These are phyloP conservation scores for Verticillium tricorpus DNA, from an alignment of 2,329 filamentous ascomycete species.

Conservation along the genomic window DNA sequence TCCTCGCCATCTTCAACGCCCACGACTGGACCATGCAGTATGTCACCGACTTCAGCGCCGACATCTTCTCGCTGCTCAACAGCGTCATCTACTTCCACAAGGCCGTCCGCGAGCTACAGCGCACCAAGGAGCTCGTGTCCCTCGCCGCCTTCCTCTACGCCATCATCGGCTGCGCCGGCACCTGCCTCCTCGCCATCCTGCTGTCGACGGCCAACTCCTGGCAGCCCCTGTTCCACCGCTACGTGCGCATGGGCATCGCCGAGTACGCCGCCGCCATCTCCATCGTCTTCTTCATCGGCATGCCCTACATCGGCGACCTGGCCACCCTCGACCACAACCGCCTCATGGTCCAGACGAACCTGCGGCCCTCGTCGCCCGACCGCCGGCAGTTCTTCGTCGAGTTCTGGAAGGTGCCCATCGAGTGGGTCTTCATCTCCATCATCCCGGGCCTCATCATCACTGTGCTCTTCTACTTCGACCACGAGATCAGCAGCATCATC, in stretches of 20 bases:
- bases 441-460: conserved; percentile 61
- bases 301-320: conserved; percentile 58
- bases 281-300: conserved; percentile 60
- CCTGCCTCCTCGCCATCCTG: conserved; percentile 57
- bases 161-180: conserved; percentile 59
- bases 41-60: conserved; percentile 62
- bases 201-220: conserved; percentile 58
- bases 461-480: conserved; percentile 65
- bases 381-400: conserved; percentile 54
- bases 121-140: conserved; percentile 50
- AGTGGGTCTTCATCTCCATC: conserved; percentile 58
- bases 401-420: conserved; percentile 57
- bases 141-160: conserved; percentile 62
- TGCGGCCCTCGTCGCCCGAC: conserved; percentile 52
- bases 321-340: conserved; percentile 53
- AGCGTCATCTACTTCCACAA: conserved; percentile 67
- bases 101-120: conserved; percentile 58
- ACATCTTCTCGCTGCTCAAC: conserved; percentile 63
- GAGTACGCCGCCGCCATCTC: conserved; percentile 65
- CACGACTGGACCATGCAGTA: conserved; percentile 69
- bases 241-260: conserved; percentile 54
- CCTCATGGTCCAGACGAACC: conserved; percentile 49
- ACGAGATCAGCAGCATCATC: conserved; percentile 66
- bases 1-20: conserved; percentile 62
- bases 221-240: conserved; percentile 57